phyloP scores from a whole-genome alignment of 441 rosid species.

The Populus hybrid region DNA sequence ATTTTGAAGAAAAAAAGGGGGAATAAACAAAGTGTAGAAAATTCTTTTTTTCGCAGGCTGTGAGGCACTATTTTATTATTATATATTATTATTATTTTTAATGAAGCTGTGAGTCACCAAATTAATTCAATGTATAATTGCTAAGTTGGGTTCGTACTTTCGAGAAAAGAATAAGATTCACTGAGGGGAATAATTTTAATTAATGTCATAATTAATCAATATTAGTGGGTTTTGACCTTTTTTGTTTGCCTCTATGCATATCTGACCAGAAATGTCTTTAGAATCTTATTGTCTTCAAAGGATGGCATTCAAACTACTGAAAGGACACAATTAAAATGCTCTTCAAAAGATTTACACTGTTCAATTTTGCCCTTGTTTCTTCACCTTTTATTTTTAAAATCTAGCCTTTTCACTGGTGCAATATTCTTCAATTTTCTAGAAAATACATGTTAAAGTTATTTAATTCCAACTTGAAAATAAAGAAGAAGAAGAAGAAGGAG shows the following conservation, averaged over 20 bases:
- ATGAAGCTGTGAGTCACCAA: not conserved
- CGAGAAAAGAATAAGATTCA: not conserved
- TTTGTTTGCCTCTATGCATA: not conserved
- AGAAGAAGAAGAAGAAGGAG: no score
- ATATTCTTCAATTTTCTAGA: no score
- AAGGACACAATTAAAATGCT: not conserved
- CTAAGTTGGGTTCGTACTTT: not conserved
- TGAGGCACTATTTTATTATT: not conserved
- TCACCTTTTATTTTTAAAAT: no score
- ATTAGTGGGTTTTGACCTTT: not conserved
- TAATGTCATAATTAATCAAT: not conserved
- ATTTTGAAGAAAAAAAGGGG: not conserved
- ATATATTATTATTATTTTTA: no score
- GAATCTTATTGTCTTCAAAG: not conserved
- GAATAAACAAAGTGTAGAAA: not conserved
- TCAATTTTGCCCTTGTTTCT: no score
- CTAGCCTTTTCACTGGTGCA: no score
- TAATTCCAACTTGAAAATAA: no score
- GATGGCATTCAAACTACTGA: conserved; percentile 1
- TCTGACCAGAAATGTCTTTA: not conserved
- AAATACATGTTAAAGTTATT: no score
- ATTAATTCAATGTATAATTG: not conserved
- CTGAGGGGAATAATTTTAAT: not conserved
- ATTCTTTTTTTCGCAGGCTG: not conserved
- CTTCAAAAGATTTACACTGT: no score